phyloP scores from a whole-genome alignment of 345 rosid genomes.

The Lepidium africanum region DNA sequence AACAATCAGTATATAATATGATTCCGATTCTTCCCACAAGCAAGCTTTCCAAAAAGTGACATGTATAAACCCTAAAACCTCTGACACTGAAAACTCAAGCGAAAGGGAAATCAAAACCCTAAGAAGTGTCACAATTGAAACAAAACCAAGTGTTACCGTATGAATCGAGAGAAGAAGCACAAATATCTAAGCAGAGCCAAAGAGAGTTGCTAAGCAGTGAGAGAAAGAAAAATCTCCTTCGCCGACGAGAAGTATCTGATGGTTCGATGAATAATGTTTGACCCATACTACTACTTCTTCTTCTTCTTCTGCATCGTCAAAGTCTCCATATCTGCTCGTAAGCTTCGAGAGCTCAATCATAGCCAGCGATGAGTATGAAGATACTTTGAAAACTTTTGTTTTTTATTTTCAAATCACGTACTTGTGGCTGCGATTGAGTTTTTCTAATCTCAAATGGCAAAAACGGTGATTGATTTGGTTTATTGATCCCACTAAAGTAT shows the following conservation, averaged over 20 bases:
- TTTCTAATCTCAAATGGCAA: no score
- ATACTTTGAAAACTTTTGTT: no score
- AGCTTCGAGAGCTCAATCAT: no score
- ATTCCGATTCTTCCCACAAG: not conserved
- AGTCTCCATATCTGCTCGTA: not conserved
- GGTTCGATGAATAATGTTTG: conserved; percentile 38
- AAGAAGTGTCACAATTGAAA: not conserved
- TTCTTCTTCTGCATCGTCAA: not conserved
- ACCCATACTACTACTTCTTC: no score
- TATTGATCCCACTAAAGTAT: no score
- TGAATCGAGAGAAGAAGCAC: conserved; percentile 49
- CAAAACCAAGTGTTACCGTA: conserved; percentile 22
- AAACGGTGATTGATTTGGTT: no score
- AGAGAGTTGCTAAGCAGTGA: conserved; percentile 29
- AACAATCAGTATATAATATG: not conserved
- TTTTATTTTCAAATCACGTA: no score
- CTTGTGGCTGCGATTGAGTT: no score
- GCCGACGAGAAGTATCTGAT: conserved; percentile 44
- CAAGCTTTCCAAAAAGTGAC: not conserved
- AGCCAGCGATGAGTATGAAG: no score
- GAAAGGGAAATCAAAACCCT: not conserved
- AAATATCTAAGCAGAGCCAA: conserved; percentile 44
- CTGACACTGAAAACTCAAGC: not conserved
- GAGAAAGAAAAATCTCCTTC: conserved; percentile 67
- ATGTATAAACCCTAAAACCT: not conserved